These are phyloP conservation scores for Aspergillus oerlinghausenensis DNA, from an alignment of 2,329 filamentous ascomycete species.

Conservation along the genomic window DNA sequence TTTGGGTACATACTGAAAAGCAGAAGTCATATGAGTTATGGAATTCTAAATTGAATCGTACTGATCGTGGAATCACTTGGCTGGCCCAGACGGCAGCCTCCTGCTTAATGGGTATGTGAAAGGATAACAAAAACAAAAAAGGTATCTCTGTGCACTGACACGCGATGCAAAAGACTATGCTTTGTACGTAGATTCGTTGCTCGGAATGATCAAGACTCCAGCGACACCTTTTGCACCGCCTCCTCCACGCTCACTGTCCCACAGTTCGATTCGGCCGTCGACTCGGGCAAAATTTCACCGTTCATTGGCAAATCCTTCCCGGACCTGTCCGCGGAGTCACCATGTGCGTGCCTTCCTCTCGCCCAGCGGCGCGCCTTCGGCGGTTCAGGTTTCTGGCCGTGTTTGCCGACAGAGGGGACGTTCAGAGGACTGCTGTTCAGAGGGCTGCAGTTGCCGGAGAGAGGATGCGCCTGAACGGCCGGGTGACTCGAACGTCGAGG, in stretches of 20 bases:
- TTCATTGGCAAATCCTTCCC: not conserved
- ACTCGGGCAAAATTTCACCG: not conserved
- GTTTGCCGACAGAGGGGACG: slow-evolving; percentile 12
- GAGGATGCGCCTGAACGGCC: slow-evolving; percentile 15
- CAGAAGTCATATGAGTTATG: not conserved
- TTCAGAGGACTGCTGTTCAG: slow-evolving; percentile 3
- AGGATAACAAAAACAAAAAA: not conserved
- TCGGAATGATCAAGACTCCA: slow-evolving; percentile 9
- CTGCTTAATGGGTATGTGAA: not conserved
- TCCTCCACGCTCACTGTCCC: slow-evolving; percentile 29
- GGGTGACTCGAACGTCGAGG: slow-evolving; percentile 35
- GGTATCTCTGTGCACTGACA: not conserved
- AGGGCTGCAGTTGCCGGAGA: slow-evolving; percentile 24
- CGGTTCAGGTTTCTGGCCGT: slow-evolving; percentile 33
- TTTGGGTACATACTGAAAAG: not conserved
- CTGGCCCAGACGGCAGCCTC: not conserved
- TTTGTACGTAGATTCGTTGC: not conserved
- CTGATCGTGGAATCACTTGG: no score
- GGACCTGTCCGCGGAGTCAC: slow-evolving; percentile 21
- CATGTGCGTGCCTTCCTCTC: slow-evolving; percentile 24
- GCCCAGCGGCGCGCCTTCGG: slow-evolving; percentile 41
- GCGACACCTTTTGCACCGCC: slow-evolving; percentile 31
- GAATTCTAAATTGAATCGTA: not conserved
- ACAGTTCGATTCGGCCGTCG: slow-evolving; percentile 4
- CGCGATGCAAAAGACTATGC: not conserved